Conservation (phyloP, 1,284 basidiomycete species). For the Moesziomyces sp. region DNA sequence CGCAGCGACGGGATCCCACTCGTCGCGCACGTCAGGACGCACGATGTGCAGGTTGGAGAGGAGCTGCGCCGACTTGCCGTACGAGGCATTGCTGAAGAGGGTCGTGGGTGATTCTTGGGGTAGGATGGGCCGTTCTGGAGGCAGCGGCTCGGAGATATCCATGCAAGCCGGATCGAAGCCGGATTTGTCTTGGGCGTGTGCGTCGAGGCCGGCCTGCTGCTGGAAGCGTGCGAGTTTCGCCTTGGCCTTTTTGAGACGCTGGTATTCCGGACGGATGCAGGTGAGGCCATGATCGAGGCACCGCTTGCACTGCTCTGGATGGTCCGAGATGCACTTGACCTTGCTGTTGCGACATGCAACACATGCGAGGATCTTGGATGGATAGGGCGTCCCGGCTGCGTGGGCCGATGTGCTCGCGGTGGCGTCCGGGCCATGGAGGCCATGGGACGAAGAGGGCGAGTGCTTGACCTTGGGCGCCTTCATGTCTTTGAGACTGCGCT, state of each 20-base stretch:
- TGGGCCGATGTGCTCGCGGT: not conserved
- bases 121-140: constrained; percentile 3
- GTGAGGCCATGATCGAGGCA: constrained; percentile 37
- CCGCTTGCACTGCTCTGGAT: constrained; percentile 36
- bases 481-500: constrained; percentile 2
- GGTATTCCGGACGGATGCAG: constrained; percentile 42
- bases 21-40: constrained; percentile 21
- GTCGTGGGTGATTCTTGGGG: constrained; percentile 30
- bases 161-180: not conserved
- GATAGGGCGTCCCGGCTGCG: constrained; percentile 14
- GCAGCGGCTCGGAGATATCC: constrained; percentile 5
- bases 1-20: constrained; percentile 33
- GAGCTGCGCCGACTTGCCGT: constrained; percentile 36
- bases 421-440: not conserved
- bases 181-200: constrained; percentile 2
- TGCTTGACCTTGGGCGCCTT: constrained; percentile 32
- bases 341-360: constrained; percentile 47
- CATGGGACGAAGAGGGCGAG: constrained; percentile 21
- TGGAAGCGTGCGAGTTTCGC: constrained; percentile 20
- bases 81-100: constrained; percentile 34
- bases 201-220: not conserved
- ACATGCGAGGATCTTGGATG: constrained; percentile 43
- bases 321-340: constrained; percentile 41
- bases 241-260: constrained; percentile 41
- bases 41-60: constrained; percentile 31